Evolutionary conservation across 1,284 basidiomycete genomes (phyloP).

Genomic region (Entoloma clypeatum): DNA sequence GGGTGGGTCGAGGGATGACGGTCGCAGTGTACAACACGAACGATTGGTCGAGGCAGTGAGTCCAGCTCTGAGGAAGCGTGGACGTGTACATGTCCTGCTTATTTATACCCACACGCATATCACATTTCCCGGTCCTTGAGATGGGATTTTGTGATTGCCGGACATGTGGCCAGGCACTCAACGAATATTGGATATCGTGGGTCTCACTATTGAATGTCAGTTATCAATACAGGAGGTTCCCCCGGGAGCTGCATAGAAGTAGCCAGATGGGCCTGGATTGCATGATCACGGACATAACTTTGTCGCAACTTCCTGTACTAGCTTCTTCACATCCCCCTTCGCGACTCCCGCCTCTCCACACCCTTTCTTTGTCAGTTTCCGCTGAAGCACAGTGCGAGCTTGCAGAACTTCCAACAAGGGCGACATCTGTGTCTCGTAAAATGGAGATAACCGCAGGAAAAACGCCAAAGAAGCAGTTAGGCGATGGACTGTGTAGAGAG

Average conservation of each 20-base stretch:
- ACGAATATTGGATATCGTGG: no score
- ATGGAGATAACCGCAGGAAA: constrained; percentile 66
- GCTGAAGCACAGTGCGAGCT: constrained; percentile 47
- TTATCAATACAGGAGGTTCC: no score
- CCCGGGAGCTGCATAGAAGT: not conserved
- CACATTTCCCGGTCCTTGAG: no score
- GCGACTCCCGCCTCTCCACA: constrained; percentile 48
- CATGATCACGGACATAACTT: constrained; percentile 32
- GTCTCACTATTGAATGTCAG: no score
- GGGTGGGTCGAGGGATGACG: no score
- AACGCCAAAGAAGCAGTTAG: constrained; percentile 73
- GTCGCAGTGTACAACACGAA: no score
- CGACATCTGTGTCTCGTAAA: constrained; percentile 47
- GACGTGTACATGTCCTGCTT: no score
- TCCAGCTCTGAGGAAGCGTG: no score
- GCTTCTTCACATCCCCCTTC: constrained; percentile 59
- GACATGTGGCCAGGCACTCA: no score
- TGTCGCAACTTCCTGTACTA: constrained; percentile 62
- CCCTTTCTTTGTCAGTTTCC: constrained; percentile 49
- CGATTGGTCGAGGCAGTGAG: no score
- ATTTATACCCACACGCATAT: no score
- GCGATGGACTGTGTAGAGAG: constrained; percentile 60
- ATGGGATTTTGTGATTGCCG: no score
- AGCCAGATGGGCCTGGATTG: not conserved
- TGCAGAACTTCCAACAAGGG: constrained; percentile 72